These are phyloP conservation scores for Pseudocercospora cruenta DNA, from an alignment of 2,329 filamentous ascomycete genomes.

Conservation along the genomic window DNA sequence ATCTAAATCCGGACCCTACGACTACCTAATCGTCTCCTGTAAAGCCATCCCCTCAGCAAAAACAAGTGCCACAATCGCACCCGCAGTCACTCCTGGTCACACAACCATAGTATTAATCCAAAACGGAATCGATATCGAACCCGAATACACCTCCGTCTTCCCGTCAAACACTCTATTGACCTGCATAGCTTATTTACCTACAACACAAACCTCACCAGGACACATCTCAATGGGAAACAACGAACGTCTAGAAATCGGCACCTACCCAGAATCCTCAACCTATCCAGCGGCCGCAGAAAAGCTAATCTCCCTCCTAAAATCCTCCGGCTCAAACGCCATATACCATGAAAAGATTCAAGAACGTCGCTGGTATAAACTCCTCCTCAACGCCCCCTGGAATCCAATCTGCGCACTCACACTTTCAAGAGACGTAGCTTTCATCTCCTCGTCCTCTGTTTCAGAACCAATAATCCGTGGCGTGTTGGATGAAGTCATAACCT, in stretches of 20 bases:
- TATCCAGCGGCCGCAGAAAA: conserved; percentile 26
- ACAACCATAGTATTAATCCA: conserved; percentile 64
- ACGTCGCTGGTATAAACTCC: conserved; percentile 63
- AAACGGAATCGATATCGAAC: conserved; percentile 65
- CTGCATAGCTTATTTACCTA: conserved; percentile 59
- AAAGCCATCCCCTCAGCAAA: conserved; percentile 51
- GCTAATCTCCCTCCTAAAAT: conserved; percentile 40
- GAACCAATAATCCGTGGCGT: conserved; percentile 44
- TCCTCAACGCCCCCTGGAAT: conserved; percentile 66
- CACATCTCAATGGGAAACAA: conserved; percentile 52
- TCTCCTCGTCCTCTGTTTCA: conserved; percentile 46
- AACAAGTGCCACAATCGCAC: conserved; percentile 42
- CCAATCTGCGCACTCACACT: conserved; percentile 61
- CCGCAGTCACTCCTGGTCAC: conserved; percentile 43
- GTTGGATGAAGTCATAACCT: conserved; percentile 51
- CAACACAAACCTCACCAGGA: conserved; percentile 54
- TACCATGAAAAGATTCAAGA: conserved; percentile 59
- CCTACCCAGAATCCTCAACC: conserved; percentile 45
- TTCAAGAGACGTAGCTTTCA: conserved; percentile 56
- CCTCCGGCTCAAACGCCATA: conserved; percentile 52
- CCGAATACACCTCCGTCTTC: conserved; percentile 56
- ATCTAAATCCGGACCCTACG: conserved; percentile 40
- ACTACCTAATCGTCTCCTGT: conserved; percentile 53
- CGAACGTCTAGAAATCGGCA: conserved; percentile 55
- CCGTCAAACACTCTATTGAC: conserved; percentile 59